These are phyloP conservation scores for Quercus mongolica DNA, from an alignment of 306 rosid species.

Conservation along the genomic window DNA sequence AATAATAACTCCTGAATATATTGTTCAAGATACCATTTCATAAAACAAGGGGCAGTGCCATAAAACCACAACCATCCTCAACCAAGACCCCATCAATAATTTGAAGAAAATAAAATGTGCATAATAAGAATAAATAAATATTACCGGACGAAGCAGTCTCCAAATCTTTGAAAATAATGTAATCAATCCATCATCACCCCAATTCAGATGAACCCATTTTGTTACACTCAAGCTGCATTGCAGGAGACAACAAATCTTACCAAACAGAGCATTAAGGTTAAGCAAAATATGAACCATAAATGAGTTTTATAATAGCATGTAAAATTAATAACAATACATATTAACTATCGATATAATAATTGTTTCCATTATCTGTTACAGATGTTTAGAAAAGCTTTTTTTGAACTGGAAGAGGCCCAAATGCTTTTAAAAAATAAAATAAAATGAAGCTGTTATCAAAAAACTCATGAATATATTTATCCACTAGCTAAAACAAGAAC, in stretches of 20 bases:
- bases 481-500: not conserved
- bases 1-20: not conserved
- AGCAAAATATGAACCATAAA: not conserved
- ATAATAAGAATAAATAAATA: conserved; percentile 11
- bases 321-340: not conserved
- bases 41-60: not conserved
- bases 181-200: conserved; percentile 92
- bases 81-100: not conserved
- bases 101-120: not conserved
- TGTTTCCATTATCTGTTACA: not conserved
- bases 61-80: not conserved
- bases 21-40: not conserved
- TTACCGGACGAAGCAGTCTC: conserved; percentile 80
- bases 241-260: conserved; percentile 21
- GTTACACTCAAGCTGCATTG: conserved; percentile 84
- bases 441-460: no score
- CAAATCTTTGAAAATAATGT: conserved; percentile 72
- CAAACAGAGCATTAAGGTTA: conserved; percentile 6
- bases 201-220: conserved; percentile 95
- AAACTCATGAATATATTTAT: no score
- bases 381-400: not conserved
- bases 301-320: not conserved
- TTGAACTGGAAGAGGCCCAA: no score
- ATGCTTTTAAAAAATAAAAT: no score
- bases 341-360: not conserved